Conservation (phyloP, 2,329 filamentous ascomycete genomes). For the Juglanconis oblonga region DNA sequence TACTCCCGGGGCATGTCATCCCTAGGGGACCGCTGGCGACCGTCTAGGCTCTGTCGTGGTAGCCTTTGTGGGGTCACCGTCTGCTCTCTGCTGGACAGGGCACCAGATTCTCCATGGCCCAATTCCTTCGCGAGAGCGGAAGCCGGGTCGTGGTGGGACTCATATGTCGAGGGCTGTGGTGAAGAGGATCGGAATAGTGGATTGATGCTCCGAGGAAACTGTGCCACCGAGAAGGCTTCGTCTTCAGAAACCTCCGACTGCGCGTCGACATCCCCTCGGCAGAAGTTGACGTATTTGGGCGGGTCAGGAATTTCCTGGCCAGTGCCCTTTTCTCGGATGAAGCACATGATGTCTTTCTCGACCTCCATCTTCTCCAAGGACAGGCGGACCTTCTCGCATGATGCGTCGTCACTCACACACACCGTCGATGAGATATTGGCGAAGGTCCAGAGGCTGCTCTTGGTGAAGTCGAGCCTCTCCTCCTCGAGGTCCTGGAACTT, state of each 20-base stretch:
- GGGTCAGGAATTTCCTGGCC: constrained; percentile 97
- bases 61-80: constrained; percentile 51
- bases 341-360: constrained; percentile 85
- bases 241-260: constrained; percentile 83
- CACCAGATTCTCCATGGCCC: constrained; percentile 51
- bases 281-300: constrained; percentile 98
- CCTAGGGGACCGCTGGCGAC: constrained; percentile 2
- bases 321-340: constrained; percentile 86
- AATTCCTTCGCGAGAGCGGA: constrained; percentile 69
- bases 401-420: constrained; percentile 94
- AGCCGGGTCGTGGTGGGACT: constrained; percentile 87
- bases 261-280: constrained; percentile 81
- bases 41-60: constrained; percentile 13
- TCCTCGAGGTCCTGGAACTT: constrained; percentile 99
- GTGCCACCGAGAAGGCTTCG: constrained; percentile 87
- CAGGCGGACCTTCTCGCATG: constrained; percentile 92
- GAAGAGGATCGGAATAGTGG: constrained; percentile 94
- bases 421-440: constrained; percentile 96
- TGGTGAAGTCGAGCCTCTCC: constrained; percentile 93
- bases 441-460: constrained; percentile 97
- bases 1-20: constrained; percentile 12
- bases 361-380: constrained; percentile 95
- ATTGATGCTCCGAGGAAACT: constrained; percentile 93
- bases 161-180: constrained; percentile 87
- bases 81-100: constrained; percentile 47